A percentile compares a stretch with the other conserved stretches of the same genome.
Evolutionary conservation across 371 early-diverging fungal genomes (phyloP).

Genomic region (Mucor lusitanicus): DNA sequence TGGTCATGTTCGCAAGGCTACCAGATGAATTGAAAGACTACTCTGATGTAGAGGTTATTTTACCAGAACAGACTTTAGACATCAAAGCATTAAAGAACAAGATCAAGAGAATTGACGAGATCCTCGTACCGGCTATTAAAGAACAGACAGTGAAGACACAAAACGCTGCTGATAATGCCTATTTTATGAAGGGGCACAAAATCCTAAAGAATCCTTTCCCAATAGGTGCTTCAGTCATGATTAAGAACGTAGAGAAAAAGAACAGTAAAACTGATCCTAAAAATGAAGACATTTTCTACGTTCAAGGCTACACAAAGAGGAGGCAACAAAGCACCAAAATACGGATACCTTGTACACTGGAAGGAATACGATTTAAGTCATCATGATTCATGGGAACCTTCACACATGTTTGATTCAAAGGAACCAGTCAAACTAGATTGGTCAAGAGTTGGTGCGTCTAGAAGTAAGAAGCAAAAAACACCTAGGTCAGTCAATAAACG

Average conservation of each 20-base stretch:
- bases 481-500: neutral
- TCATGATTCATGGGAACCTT: neutral
- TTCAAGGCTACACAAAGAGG: neutral
- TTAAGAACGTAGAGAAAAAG: neutral
- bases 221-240: conserved; percentile 2
- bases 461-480: neutral
- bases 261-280: neutral
- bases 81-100: neutral
- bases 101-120: neutral
- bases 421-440: neutral
- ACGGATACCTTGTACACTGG: conserved; percentile 4
- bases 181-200: conserved; percentile 1
- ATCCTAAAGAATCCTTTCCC: neutral
- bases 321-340: neutral
- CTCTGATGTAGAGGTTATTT: neutral
- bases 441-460: neutral
- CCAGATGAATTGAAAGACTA: conserved; percentile 6
- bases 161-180: conserved; percentile 1
- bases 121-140: conserved; percentile 2
- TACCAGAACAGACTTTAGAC: neutral
- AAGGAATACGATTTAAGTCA: neutral
- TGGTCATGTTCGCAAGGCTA: conserved; percentile 15
- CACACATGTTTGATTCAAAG: neutral
- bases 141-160: conserved; percentile 2
- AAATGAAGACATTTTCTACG: neutral